These are phyloP conservation scores for Chrysosporium keratinophilum DNA, from an alignment of 2,329 filamentous ascomycete species.

Conservation along the genomic window DNA sequence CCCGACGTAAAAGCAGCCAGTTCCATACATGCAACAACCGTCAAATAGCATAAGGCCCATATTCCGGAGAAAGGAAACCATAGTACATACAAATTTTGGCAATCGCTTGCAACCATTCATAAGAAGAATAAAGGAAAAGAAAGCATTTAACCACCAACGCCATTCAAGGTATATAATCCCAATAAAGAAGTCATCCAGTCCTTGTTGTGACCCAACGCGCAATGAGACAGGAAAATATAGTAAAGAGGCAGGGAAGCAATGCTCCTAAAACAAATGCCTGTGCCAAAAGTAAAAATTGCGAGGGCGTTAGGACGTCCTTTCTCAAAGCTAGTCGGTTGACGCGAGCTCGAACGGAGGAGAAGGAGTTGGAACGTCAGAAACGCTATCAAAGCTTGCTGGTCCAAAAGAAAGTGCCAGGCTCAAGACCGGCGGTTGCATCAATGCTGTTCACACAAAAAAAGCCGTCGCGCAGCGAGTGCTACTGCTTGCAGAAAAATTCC, in stretches of 20 bases:
- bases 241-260: not conserved
- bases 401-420: not conserved
- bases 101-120: constrained; percentile 2
- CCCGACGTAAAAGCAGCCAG: not conserved
- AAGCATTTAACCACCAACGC: constrained; percentile 6
- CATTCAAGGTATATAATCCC: constrained; percentile 8
- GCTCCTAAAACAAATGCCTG: not conserved
- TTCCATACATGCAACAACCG: constrained; percentile 5
- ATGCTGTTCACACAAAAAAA: not conserved
- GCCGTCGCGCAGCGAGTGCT: constrained; percentile 6
- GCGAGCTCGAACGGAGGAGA: not conserved
- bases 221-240: not conserved
- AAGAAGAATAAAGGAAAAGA: not conserved
- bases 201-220: not conserved
- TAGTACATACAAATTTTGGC: constrained; percentile 7
- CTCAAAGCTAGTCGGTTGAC: not conserved
- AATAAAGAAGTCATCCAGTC: not conserved
- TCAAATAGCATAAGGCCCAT: not conserved
- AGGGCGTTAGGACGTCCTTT: not conserved
- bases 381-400: not conserved
- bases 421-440: not conserved
- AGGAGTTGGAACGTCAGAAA: not conserved
- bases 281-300: not conserved
- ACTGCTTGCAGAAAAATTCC: not conserved
- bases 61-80: not conserved